Evolutionary conservation across 164 flowering plant species (phyloP), one percentile per base, ranked within the genome.

Genomic region (Malania oleifera): DNA sequence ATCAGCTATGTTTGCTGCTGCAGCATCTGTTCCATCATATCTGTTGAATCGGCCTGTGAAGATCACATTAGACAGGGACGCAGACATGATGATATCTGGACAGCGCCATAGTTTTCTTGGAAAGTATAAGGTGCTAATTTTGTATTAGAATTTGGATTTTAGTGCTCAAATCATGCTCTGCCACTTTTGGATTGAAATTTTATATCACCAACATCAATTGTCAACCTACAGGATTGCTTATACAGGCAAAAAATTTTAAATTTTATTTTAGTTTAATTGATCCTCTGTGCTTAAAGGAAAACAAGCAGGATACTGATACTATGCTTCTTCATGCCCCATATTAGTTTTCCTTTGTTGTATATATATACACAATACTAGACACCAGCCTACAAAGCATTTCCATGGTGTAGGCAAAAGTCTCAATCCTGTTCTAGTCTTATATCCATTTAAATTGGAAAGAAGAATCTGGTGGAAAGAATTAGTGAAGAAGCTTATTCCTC

Each of bases 41-140:
- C 70, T 93, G 61, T 67, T 93, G 72, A 85, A 84, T 64, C 81
- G 77, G 47, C 96, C 91, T 6, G 97, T 93, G 35, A 93, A 90
- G 67, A 37, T 95, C 52, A 88, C 86, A 52, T 61, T 95, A 57
- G 99, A 95, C 63, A 79, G 99, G 55, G 99, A 95, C 70, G 56
- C 73, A 7, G 99, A 95, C 71, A 95, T 95, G 99, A 86, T 85
- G 93, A 80, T 77, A 57, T 70, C 95, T 60, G 99, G 99, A 54
- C 97, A 90, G 47, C 92, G 99, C 17, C 99, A 95, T 67, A 95
- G 97, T 74, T 95, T 95, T 83, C 77, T 88, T 55, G 99, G 99
- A 48, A 95, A 84, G 68, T 95, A 95, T 64, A 95, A 95, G 99
- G 97, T 93, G 76, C 39, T 51, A n/a, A 28, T 53, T 60, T 37